Evolutionary conservation across 1,139 yeast genomes (phyloP).

Genomic region (Taphrina pruni): DNA sequence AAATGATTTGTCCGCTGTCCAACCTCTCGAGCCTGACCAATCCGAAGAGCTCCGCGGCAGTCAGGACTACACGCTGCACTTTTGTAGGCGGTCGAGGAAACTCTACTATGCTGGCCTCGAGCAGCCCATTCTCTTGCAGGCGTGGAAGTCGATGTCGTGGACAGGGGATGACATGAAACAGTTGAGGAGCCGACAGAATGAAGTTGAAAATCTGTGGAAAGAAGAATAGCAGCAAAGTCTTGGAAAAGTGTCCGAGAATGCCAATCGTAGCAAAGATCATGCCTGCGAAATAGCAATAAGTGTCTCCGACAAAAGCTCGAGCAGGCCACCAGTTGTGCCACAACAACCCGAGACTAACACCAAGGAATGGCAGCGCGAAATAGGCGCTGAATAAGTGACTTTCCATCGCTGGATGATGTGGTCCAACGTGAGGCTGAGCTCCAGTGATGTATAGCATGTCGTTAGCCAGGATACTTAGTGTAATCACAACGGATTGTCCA

Average conservation of each 20-base stretch:
- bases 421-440: constrained; percentile 53
- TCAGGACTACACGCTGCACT: constrained; percentile 51
- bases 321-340: constrained; percentile 86
- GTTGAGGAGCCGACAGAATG: constrained; percentile 85
- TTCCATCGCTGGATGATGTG: constrained; percentile 68
- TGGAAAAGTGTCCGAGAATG: constrained; percentile 92
- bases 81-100: constrained; percentile 50
- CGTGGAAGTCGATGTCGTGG: constrained; percentile 93
- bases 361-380: constrained; percentile 81
- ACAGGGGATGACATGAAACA: constrained; percentile 84
- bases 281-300: constrained; percentile 96
- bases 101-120: constrained; percentile 75
- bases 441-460: constrained; percentile 70
- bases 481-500: constrained; percentile 86
- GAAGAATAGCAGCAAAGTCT: constrained; percentile 82
- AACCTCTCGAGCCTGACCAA: constrained; percentile 60
- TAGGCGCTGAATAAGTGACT: constrained; percentile 84
- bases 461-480: constrained; percentile 70
- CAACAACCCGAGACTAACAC: constrained; percentile 78
- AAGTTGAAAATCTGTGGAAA: constrained; percentile 91
- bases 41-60: constrained; percentile 56
- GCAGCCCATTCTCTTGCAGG: constrained; percentile 67
- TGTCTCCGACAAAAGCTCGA: constrained; percentile 92
- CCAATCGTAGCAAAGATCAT: constrained; percentile 99
- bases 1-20: constrained; percentile 52